Conservation (phyloP, 495 filamentous ascomycete genomes). For the Sordaria brevicollis region DNA sequence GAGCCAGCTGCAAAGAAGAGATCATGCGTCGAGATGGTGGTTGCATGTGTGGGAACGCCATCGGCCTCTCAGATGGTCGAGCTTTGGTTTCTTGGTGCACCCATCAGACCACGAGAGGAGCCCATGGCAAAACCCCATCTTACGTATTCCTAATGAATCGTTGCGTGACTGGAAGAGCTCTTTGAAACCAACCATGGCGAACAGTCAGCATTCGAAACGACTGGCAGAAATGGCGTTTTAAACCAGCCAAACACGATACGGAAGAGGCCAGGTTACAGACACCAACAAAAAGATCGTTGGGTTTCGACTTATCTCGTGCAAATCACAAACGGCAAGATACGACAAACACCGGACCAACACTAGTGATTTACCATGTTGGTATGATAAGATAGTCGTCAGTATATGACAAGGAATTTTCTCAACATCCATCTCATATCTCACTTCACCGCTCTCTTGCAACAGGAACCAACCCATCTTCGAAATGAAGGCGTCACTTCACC, state of each 20-base stretch:
- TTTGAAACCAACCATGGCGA: not conserved
- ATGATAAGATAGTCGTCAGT: not conserved
- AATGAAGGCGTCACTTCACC: not conserved
- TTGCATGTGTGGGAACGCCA: conserved; percentile 10
- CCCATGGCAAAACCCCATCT: not conserved
- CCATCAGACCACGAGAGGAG: not conserved
- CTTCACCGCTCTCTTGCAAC: not conserved
- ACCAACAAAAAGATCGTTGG: not conserved
- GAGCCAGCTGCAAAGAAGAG: conserved; percentile 12
- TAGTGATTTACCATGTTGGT: not conserved
- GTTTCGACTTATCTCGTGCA: not conserved
- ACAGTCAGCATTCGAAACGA: not conserved
- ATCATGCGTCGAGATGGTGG: conserved; percentile 16
- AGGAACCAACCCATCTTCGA: not conserved
- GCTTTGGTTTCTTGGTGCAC: not conserved
- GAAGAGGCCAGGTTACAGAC: not conserved
- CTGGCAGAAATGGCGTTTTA: not conserved
- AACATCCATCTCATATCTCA: not conserved
- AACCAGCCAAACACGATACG: not conserved
- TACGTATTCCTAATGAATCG: not conserved
- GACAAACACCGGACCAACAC: not conserved
- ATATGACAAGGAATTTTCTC: not conserved
- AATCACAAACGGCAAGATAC: not conserved
- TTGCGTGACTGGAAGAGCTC: not conserved
- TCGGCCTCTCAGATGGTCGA: not conserved